A percentile compares a stretch with the other conserved stretches of the same genome.
These are phyloP conservation scores for Emericellopsis cladophorae DNA, from an alignment of 2,329 filamentous ascomycete genomes.

Conservation along the genomic window DNA sequence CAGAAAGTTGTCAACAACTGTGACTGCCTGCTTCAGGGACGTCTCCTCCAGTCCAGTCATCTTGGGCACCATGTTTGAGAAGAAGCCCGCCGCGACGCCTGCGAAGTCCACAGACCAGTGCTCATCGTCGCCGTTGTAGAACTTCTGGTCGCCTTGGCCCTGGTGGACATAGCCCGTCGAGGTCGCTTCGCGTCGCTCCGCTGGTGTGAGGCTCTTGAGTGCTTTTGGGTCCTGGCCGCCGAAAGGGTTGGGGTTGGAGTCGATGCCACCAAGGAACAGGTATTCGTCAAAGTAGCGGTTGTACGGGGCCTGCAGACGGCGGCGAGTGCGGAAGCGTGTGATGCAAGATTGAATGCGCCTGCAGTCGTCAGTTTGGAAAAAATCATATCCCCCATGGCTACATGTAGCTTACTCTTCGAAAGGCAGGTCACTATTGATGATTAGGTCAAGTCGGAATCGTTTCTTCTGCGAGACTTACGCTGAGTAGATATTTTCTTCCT, in stretches of 20 bases:
- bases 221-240: conserved; percentile 47
- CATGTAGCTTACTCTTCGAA: conserved; percentile 38
- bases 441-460: conserved; percentile 8
- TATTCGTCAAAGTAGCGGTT: conserved; percentile 64
- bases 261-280: conserved; percentile 71
- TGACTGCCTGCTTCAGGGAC: conserved; percentile 43
- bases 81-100: conserved; percentile 62
- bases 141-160: conserved; percentile 21
- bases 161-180: conserved; percentile 46
- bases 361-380: not conserved
- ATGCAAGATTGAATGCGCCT: conserved; percentile 80
- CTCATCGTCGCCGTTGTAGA: conserved; percentile 37
- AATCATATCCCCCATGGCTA: not conserved
- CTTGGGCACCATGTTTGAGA: conserved; percentile 48
- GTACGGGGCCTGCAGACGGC: conserved; percentile 56
- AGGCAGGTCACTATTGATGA: conserved; percentile 25
- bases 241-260: conserved; percentile 41
- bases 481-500: conserved; percentile 53
- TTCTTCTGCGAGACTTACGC: conserved; percentile 27
- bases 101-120: conserved; percentile 73
- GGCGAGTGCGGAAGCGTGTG: conserved; percentile 64
- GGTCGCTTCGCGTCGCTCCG: conserved; percentile 49
- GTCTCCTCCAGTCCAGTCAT: conserved; percentile 42
- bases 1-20: conserved; percentile 73
- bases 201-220: conserved; percentile 36